Conservation (phyloP, 1,284 basidiomycete species). For the Vanrija pseudolonga region DNA sequence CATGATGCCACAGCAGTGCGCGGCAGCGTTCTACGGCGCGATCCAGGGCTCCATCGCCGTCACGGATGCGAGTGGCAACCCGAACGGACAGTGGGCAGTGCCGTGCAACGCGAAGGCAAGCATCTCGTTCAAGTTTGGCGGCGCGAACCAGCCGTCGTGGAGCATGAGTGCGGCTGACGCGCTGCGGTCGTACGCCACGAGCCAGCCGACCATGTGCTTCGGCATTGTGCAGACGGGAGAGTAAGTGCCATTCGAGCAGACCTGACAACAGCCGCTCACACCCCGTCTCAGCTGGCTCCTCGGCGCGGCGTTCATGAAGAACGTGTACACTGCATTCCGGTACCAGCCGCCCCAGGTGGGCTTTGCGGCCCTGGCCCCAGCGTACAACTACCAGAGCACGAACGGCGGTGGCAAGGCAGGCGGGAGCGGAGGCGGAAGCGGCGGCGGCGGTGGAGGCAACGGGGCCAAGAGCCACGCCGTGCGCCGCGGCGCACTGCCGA, state of each 20-base stretch:
- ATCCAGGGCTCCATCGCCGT: not conserved
- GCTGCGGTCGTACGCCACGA: not conserved
- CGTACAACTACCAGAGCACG: not conserved
- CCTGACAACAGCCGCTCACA: too few species aligned
- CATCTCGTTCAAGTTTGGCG: slow-evolving; percentile 63
- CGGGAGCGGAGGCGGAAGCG: not conserved
- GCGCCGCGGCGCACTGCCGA: too few species aligned
- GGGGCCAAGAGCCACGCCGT: too few species aligned
- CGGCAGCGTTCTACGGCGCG: not conserved
- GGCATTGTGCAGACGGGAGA: not conserved
- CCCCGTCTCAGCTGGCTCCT: slow-evolving; percentile 8
- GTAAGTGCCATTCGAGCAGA: too few species aligned
- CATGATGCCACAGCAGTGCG: not conserved
- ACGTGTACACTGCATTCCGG: slow-evolving; percentile 9
- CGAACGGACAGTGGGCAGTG: slow-evolving; percentile 7
- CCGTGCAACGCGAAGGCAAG: slow-evolving; percentile 68
- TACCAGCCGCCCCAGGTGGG: slow-evolving; percentile 7
- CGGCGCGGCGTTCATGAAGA: slow-evolving; percentile 14
- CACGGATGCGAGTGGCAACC: slow-evolving; percentile 16
- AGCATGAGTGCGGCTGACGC: slow-evolving; percentile 2
- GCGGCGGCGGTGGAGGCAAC: not conserved
- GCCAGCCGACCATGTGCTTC: not conserved
- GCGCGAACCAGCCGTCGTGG: not conserved
- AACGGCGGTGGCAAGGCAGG: not conserved
- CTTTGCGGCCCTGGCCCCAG: slow-evolving; percentile 1